phyloP scores from a whole-genome alignment of 108 stramenopile species.

The Asterionellopsis glacialis region DNA sequence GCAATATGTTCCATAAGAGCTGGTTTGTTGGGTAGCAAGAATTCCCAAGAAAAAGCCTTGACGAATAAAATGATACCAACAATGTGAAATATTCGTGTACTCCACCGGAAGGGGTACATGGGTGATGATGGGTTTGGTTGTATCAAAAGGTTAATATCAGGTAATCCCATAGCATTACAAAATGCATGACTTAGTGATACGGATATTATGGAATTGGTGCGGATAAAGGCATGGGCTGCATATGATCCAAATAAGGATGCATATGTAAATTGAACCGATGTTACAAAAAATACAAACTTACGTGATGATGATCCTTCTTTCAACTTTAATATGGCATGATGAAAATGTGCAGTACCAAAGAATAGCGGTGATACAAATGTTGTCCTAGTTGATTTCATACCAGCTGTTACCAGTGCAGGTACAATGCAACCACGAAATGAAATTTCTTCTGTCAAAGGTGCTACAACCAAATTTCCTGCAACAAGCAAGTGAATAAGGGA shows the following conservation, averaged over 20 bases:
- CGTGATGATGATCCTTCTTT: conserved; percentile 18
- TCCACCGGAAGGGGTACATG: too few species aligned
- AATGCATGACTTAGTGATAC: conserved; percentile 56
- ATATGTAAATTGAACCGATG: conserved; percentile 65
- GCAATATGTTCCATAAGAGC: too few species aligned
- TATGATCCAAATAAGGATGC: conserved; percentile 81
- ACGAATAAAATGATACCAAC: too few species aligned
- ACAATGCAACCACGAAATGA: conserved; percentile 78
- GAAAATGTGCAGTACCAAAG: conserved; percentile 81
- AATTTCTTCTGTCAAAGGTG: conserved; percentile 75
- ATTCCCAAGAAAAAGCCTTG: too few species aligned
- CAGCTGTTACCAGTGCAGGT: conserved; percentile 37
- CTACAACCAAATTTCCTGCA: conserved; percentile 48
- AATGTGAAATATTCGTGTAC: too few species aligned
- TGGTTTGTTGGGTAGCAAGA: too few species aligned
- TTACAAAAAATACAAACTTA: conserved; percentile 25
- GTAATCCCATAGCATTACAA: conserved; percentile 84
- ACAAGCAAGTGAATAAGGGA: conserved; percentile 16
- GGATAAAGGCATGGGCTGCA: conserved; percentile 60
- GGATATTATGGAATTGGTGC: conserved; percentile 53
- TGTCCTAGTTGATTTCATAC: conserved; percentile 10
- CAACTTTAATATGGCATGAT: conserved; percentile 47
- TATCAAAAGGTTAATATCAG: conserved; percentile 44
- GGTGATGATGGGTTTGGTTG: too few species aligned
- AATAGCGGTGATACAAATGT: conserved; percentile 63